phyloP scores from a whole-genome alignment of 2,329 filamentous ascomycete species.

The Pestalotiopsis sp. region DNA sequence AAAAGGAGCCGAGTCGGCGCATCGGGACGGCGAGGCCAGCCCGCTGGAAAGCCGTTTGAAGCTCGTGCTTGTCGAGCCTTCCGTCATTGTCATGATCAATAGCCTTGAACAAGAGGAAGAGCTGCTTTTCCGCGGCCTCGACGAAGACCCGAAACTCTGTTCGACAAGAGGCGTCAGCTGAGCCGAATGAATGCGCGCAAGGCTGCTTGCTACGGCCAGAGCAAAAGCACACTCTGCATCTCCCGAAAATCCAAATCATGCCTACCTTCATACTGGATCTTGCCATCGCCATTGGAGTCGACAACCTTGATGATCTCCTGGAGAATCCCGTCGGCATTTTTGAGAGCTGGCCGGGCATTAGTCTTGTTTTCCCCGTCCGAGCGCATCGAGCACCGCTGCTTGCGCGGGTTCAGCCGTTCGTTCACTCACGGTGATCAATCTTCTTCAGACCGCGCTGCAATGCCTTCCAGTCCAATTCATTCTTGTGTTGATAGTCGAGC shows the following conservation, averaged over 20 bases:
- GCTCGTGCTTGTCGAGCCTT: conserved; percentile 82
- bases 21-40: conserved; percentile 80
- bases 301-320: conserved; percentile 79
- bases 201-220: too few relatives aligned
- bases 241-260: neutral
- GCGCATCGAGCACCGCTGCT: conserved; percentile 16
- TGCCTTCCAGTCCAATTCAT: conserved; percentile 81
- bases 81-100: conserved; percentile 89
- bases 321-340: conserved; percentile 89
- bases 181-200: neutral
- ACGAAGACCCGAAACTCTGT: conserved; percentile 90
- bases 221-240: neutral
- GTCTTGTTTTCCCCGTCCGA: conserved; percentile 3
- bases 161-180: conserved; percentile 16
- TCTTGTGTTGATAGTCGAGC: conserved; percentile 76
- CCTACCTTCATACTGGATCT: conserved; percentile 85
- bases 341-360: conserved; percentile 57
- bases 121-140: conserved; percentile 81
- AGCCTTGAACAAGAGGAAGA: conserved; percentile 78
- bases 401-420: conserved; percentile 13
- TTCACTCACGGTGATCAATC: conserved; percentile 84
- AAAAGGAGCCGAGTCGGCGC: conserved; percentile 81
- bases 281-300: conserved; percentile 84
- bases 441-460: conserved; percentile 82
- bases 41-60: conserved; percentile 75